Evolutionary conservation across 345 rosid genomes (phyloP), one percentile per base, ranked within the genome.

Genomic region (Moricandia arvensis): DNA sequence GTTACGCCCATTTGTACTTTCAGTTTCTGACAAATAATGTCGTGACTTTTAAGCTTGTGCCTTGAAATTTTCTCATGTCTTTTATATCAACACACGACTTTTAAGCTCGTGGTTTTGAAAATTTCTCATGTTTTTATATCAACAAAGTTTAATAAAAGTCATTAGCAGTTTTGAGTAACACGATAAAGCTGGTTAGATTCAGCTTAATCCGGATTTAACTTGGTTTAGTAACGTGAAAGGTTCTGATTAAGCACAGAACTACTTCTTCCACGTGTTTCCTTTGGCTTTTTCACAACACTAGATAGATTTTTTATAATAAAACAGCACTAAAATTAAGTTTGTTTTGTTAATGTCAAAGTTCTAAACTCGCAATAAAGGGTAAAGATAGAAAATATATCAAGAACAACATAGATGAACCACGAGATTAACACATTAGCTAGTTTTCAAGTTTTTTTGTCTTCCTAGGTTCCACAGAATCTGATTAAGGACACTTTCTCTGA

Each of bases 401-500:
- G 15, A 60, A 11, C 62, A 67, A 15, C 45, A 37, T 29, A 4
- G 30, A 74, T n/a, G 53, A 59, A 49, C 41, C 34, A 37, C 3
- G 63, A 63, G 55, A 69, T 35, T 13, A 69, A 70, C 31, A 70
- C 71, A 70, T 5, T 15, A 65, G 60, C 33, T 69, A 64, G 59
- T 37, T 76, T 69, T 7, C 12, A 63, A 69, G 71, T 63, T 55
- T 76, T 18, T n/a, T 45, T 29, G 63, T 35, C 30, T 29, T 53
- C 51, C 61, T 38, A 63, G 43, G 38, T 24, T 76, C 66, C 30
- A 54, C 53, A 43, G 31, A 43, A 7, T 57, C 30, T 43, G 61
- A 58, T 83, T 78, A 95, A 15, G 98, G 98, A 85, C 98, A 95
- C 82, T 95, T 95, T 79, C 99, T 85, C 79, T 95, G 99, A 53